These are phyloP conservation scores for Aspergillus diversus DNA, from an alignment of 495 filamentous ascomycete species.

Conservation along the genomic window DNA sequence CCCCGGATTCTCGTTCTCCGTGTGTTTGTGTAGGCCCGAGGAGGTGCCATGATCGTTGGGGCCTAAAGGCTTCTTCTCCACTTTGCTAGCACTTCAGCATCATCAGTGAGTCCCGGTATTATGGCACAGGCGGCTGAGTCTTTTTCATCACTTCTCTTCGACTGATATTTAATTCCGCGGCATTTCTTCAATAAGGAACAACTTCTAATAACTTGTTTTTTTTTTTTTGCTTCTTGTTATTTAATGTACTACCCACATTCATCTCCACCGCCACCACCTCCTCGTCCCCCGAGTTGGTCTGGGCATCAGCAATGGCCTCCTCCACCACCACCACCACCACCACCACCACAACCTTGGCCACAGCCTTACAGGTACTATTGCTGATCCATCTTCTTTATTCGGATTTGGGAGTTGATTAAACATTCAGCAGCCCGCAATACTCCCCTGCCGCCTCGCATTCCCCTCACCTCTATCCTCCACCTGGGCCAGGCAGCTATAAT, in stretches of 20 bases:
- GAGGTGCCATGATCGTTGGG: too few relatives aligned
- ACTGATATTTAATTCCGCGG: not conserved
- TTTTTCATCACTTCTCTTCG: not conserved
- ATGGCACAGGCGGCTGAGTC: not conserved
- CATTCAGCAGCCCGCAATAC: slow-evolving; percentile 18
- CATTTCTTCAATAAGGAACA: not conserved
- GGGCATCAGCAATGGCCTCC: slow-evolving; percentile 25
- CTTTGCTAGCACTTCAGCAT: slow-evolving; percentile 3
- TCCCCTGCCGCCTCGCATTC: slow-evolving; percentile 22
- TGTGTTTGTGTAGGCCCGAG: not conserved
- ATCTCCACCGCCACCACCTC: slow-evolving; percentile 28
- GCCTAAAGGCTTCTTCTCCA: slow-evolving; percentile 4
- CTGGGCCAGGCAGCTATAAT: slow-evolving; percentile 18
- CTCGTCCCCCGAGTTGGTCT: slow-evolving; percentile 33
- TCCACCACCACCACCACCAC: slow-evolving; percentile 25
- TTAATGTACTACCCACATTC: slow-evolving; percentile 37
- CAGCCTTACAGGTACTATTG: slow-evolving; percentile 24
- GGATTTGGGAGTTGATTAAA: not conserved
- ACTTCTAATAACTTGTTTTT: not conserved
- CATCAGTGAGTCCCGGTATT: not conserved
- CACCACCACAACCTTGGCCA: slow-evolving; percentile 14
- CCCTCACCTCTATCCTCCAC: slow-evolving; percentile 23
- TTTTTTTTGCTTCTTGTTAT: slow-evolving; percentile 2
- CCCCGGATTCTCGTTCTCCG: not conserved
- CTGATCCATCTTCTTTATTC: not conserved